These are phyloP conservation scores for Candida dajiaensis DNA, from an alignment of 805 yeast genomes.

Conservation along the genomic window DNA sequence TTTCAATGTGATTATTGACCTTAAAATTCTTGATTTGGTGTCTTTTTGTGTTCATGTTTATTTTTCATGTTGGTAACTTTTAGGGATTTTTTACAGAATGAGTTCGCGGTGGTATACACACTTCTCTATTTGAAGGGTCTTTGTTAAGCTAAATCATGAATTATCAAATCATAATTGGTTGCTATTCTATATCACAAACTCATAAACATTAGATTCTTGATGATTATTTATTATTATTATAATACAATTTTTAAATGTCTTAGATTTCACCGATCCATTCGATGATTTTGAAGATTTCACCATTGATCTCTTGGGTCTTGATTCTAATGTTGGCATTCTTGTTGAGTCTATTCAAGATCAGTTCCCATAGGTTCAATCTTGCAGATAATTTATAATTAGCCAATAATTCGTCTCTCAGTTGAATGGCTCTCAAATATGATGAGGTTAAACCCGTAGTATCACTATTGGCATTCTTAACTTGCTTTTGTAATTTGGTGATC, in stretches of 20 bases:
- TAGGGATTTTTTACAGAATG: too few species aligned
- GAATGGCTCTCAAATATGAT: conserved; percentile 60
- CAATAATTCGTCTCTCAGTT: conserved; percentile 61
- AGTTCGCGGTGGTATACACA: neutral
- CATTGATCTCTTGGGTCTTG: conserved; percentile 65
- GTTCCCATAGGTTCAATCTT: conserved; percentile 51
- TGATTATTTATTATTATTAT: neutral
- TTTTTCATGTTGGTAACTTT: too few species aligned
- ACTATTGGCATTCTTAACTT: conserved; percentile 28
- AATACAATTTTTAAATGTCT: neutral
- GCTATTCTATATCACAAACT: too few species aligned
- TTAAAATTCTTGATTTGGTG: neutral
- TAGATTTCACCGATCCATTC: conserved; percentile 60
- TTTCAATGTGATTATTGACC: neutral
- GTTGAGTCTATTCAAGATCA: conserved; percentile 51
- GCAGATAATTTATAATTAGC: conserved; percentile 24
- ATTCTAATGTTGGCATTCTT: conserved; percentile 58
- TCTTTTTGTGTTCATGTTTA: neutral
- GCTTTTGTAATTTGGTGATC: conserved; percentile 43
- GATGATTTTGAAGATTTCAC: conserved; percentile 85
- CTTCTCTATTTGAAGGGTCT: too few species aligned
- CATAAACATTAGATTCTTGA: too few species aligned
- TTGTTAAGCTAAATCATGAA: too few species aligned
- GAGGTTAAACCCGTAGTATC: conserved; percentile 32
- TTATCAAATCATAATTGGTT: too few species aligned